Conservation (phyloP, 805 yeast genomes). For the Priceomyces fermenticarens region DNA sequence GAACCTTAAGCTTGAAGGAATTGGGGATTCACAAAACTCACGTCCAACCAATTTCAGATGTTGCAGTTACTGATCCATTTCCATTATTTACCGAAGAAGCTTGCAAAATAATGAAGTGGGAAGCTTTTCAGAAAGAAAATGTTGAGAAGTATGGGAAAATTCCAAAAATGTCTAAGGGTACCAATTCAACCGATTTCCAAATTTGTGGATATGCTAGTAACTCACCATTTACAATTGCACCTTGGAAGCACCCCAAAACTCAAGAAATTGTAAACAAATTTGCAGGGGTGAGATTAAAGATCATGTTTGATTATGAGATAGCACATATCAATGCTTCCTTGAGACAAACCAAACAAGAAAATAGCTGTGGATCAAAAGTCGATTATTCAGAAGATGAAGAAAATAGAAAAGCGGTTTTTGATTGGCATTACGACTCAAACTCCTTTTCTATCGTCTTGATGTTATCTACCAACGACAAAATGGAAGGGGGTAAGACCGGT, state of each 20-base stretch:
- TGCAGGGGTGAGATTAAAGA: constrained; percentile 25
- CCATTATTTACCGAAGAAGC: constrained; percentile 30
- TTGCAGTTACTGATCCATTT: constrained; percentile 30
- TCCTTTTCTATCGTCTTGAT: constrained; percentile 13
- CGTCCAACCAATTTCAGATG: constrained; percentile 27
- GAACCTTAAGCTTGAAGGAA: constrained; percentile 34
- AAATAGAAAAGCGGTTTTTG: constrained; percentile 9
- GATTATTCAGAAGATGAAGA: constrained; percentile 6
- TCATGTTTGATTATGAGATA: constrained; percentile 25
- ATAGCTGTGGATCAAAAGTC: neutral
- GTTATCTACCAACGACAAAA: constrained; percentile 12
- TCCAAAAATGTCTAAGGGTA: constrained; percentile 21
- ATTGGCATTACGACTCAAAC: constrained; percentile 17
- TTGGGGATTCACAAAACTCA: constrained; percentile 35
- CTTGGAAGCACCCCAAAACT: constrained; percentile 28
- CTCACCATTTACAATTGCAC: constrained; percentile 22
- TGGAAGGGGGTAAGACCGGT: constrained; percentile 15
- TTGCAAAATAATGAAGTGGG: constrained; percentile 25
- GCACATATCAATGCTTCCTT: constrained; percentile 24
- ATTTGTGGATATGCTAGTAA: constrained; percentile 20
- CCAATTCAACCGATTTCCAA: constrained; percentile 27
- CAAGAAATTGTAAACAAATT: constrained; percentile 20
- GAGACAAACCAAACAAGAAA: neutral
- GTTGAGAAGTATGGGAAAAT: constrained; percentile 21
- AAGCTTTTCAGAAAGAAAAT: constrained; percentile 18